Evolutionary conservation across 1,139 yeast species (phyloP).

Genomic region (Nakaseomyces kungkrabaensis): DNA sequence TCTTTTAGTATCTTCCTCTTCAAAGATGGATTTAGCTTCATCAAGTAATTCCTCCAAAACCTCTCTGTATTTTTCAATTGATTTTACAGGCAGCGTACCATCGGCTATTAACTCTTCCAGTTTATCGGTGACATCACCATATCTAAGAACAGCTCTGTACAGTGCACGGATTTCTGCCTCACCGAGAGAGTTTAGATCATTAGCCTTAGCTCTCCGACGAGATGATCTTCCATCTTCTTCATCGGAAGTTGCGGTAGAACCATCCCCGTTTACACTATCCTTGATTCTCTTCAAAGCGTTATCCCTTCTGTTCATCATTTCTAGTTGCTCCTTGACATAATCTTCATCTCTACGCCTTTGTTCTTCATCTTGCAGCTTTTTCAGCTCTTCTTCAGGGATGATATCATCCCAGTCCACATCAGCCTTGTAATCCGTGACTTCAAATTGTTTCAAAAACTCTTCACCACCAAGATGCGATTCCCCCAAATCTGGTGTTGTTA

Average conservation of each 20-base stretch:
- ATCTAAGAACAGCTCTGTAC: slow-evolving; percentile 70
- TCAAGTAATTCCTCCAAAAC: slow-evolving; percentile 64
- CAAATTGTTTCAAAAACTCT: slow-evolving; percentile 93
- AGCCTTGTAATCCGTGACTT: slow-evolving; percentile 96
- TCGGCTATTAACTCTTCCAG: slow-evolving; percentile 88
- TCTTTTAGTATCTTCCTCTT: slow-evolving; percentile 59
- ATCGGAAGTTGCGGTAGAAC: slow-evolving; percentile 32
- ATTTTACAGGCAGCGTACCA: slow-evolving; percentile 71
- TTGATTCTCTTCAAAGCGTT: slow-evolving; percentile 57
- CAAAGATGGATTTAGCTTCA: slow-evolving; percentile 52
- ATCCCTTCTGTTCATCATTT: slow-evolving; percentile 72
- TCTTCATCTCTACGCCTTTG: slow-evolving; percentile 77
- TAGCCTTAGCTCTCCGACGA: slow-evolving; percentile 30
- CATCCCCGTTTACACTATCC: slow-evolving; percentile 30
- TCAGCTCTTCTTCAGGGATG: slow-evolving; percentile 89
- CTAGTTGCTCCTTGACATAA: slow-evolving; percentile 80
- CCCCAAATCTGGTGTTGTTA: slow-evolving; percentile 91
- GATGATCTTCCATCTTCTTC: slow-evolving; percentile 31
- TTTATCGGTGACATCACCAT: slow-evolving; percentile 71
- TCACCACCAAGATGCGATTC: slow-evolving; percentile 97
- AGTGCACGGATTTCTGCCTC: slow-evolving; percentile 85
- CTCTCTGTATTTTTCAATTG: slow-evolving; percentile 70
- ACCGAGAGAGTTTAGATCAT: slow-evolving; percentile 50
- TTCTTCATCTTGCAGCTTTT: slow-evolving; percentile 84
- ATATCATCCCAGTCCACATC: slow-evolving; percentile 99